A percentile compares a stretch with the other conserved stretches of the same genome.
phyloP scores from a whole-genome alignment of 352 stramenopile genomes.

The Phytophthora multivora region DNA sequence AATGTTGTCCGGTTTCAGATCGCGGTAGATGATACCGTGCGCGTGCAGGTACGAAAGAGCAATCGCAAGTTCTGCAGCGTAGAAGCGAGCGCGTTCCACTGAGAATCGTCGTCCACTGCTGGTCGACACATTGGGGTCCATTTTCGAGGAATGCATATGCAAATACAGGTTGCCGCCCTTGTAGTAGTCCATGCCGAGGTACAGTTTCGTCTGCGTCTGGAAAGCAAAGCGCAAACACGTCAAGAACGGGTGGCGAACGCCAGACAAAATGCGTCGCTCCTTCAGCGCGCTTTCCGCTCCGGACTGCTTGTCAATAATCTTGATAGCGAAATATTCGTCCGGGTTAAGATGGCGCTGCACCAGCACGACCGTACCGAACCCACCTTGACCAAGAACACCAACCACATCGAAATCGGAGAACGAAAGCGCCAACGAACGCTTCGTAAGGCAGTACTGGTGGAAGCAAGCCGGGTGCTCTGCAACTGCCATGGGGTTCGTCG shows the following conservation, averaged over 20 bases:
- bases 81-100: conserved; percentile 80
- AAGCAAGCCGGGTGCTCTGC: conserved; percentile 81
- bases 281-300: conserved; percentile 76
- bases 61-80: conserved; percentile 86
- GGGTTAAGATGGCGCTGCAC: conserved; percentile 77
- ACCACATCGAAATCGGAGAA: conserved; percentile 89
- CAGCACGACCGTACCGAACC: conserved; percentile 82
- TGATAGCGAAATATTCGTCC: conserved; percentile 87
- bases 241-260: conserved; percentile 80
- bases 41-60: conserved; percentile 88
- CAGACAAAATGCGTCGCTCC: conserved; percentile 76
- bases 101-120: conserved; percentile 73
- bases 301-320: conserved; percentile 89
- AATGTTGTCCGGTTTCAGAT: conserved; percentile 90
- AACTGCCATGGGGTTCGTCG: conserved; percentile 76
- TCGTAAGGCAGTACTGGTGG: conserved; percentile 82
- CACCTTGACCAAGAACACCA: conserved; percentile 78
- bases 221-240: conserved; percentile 86
- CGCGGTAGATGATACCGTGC: conserved; percentile 87
- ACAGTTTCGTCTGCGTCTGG: conserved; percentile 84
- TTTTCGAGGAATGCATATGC: conserved; percentile 89
- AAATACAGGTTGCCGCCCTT: conserved; percentile 86
- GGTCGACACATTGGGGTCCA: conserved; percentile 77
- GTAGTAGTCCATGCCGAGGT: conserved; percentile 86
- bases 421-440: conserved; percentile 81